A percentile compares a stretch with the other conserved stretches of the same genome.
Conservation (phyloP, 257 asterid genomes). For the Solanum ahanhuiri region DNA sequence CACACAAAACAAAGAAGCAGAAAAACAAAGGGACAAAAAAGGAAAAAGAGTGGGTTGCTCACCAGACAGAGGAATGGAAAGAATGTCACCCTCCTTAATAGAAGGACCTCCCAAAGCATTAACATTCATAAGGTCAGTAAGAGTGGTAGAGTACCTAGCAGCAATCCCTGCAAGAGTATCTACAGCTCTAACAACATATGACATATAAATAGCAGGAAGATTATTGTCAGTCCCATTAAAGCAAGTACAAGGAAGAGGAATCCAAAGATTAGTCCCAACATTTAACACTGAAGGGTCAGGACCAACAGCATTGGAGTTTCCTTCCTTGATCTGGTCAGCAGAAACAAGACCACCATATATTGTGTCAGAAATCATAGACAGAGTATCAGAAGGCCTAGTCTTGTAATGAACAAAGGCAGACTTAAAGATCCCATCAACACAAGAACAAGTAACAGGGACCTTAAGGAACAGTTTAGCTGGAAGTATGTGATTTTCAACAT, state of each 20-base stretch:
- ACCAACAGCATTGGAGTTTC: conserved; percentile 47
- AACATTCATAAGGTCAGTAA: conserved; percentile 80
- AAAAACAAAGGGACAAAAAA: background rate
- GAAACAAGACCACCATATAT: conserved; percentile 78
- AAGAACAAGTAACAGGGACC: conserved; percentile 66
- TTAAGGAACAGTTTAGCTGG: conserved; percentile 69
- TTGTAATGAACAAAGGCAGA: conserved; percentile 49
- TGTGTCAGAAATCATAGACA: conserved; percentile 40
- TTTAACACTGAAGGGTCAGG: conserved; percentile 58
- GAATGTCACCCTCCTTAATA: conserved; percentile 73
- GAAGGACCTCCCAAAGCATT: conserved; percentile 59
- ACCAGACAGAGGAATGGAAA: conserved; percentile 86
- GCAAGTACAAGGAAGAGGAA: conserved; percentile 97
- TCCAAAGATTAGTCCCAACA: conserved; percentile 48
- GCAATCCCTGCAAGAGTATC: conserved; percentile 78
- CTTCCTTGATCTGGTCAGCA: conserved; percentile 73
- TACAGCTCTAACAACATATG: conserved; percentile 56
- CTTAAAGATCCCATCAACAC: conserved; percentile 83
- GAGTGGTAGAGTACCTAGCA: conserved; percentile 50
- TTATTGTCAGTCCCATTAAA: conserved; percentile 75
- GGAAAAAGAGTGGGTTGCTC: background rate
- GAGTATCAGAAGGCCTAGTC: conserved; percentile 82
- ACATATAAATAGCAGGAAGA: conserved; percentile 74
- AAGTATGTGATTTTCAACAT: conserved; percentile 90
- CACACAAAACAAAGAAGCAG: background rate